A percentile compares a stretch with the other conserved stretches of the same genome.
These are phyloP conservation scores for Xerocomus potaroensis DNA, from an alignment of 768 basidiomycete genomes.

Conservation along the genomic window DNA sequence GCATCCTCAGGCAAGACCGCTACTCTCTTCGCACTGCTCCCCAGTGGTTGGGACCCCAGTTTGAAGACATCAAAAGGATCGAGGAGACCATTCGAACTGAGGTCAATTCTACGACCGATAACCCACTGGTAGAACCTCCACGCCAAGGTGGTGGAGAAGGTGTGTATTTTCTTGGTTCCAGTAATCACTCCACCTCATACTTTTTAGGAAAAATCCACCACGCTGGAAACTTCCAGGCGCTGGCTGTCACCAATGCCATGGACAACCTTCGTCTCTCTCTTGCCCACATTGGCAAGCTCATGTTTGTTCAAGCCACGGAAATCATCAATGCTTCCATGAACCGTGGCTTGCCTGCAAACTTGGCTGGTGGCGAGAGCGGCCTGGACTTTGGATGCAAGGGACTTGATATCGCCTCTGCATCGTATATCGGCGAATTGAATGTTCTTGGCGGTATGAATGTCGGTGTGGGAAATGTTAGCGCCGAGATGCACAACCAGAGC, in stretches of 20 bases:
- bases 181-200: background rate
- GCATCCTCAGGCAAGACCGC: slow-evolving; percentile 75
- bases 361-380: slow-evolving; percentile 76
- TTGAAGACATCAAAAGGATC: slow-evolving; percentile 72
- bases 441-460: slow-evolving; percentile 72
- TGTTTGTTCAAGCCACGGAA: slow-evolving; percentile 60
- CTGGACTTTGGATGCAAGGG: slow-evolving; percentile 83
- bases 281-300: slow-evolving; percentile 66
- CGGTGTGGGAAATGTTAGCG: slow-evolving; percentile 78
- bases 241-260: slow-evolving; percentile 82
- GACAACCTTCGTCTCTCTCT: slow-evolving; percentile 76
- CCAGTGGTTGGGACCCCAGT: slow-evolving; percentile 83
- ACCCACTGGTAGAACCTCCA: slow-evolving; percentile 80
- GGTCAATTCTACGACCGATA: slow-evolving; percentile 87
- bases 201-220: slow-evolving; percentile 56
- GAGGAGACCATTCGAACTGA: slow-evolving; percentile 64
- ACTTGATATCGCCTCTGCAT: slow-evolving; percentile 77
- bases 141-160: slow-evolving; percentile 43
- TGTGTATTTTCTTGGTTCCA: background rate
- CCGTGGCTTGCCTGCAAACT: slow-evolving; percentile 75
- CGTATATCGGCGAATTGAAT: slow-evolving; percentile 79
- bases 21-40: slow-evolving; percentile 63
- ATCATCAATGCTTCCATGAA: slow-evolving; percentile 58
- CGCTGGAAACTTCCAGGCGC: slow-evolving; percentile 89
- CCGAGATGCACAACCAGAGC: slow-evolving; percentile 91